Evolutionary conservation across 2,329 filamentous ascomycete species (phyloP).

Genomic region (Juglanconis sp.): DNA sequence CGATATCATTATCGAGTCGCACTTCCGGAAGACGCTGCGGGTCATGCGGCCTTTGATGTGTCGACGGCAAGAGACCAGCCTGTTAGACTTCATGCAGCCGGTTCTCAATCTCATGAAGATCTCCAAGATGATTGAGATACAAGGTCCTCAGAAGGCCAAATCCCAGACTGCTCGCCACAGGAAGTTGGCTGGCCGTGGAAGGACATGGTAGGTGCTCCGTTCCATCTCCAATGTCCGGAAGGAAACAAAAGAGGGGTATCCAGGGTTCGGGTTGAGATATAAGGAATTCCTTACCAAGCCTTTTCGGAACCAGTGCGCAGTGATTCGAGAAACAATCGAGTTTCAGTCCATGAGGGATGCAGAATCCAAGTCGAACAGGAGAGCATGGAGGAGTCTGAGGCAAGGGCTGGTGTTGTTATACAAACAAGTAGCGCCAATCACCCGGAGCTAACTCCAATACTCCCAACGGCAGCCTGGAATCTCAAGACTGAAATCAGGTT

Average conservation of each 20-base stretch:
- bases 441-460: too few species aligned
- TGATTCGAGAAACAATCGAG: too few species aligned
- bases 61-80: neutral
- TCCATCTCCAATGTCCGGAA: neutral
- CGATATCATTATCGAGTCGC: neutral
- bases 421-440: too few species aligned
- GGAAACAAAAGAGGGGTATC: neutral
- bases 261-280: slow-evolving; percentile 5
- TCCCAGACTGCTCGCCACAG: neutral
- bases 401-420: too few species aligned
- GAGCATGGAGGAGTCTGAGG: too few species aligned
- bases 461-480: too few species aligned
- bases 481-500: too few species aligned
- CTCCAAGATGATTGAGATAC: neutral
- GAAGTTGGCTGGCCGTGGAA: neutral
- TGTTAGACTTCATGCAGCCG: neutral
- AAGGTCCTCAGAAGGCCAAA: neutral
- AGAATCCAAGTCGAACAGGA: too few species aligned
- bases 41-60: neutral
- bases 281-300: neutral
- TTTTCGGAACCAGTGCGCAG: too few species aligned
- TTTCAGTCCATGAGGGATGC: too few species aligned
- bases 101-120: neutral
- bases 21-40: neutral
- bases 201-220: neutral